Base-by-base conservation (phyloP, 2,329 filamentous ascomycete species). In the Dactylonectria estremocensis region DNA sequence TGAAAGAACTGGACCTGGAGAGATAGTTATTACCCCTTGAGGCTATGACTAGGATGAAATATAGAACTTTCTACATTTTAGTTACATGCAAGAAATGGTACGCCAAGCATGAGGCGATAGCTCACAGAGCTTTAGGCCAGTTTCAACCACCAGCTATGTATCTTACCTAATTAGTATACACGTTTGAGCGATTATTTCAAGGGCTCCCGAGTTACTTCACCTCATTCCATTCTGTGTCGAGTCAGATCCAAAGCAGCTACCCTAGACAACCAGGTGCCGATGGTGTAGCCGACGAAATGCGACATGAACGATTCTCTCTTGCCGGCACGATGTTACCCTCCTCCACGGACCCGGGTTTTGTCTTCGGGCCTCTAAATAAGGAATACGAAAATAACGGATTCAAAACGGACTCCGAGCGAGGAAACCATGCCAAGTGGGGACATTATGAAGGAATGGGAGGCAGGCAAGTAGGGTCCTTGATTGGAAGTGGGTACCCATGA, bases 1-100 rank as follows among this genome's bases (percentile, higher is more conserved):
- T 10, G 53, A 68, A 18, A 58, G 73, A 35, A 76, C 72, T 40
- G 69, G 57, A 13, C 54, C 50, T 14, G 62, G 40, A 0, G 58
- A 68, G 35, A 57, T 68, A 13, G 55, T 48, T 18, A 57, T 60
- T 31, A 33, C 43, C 16, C 40, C 50, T 5, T 49, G n/a, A n/a
- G n/a, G n/a, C n/a, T n/a, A n/a, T n/a, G n/a, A n/a, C n/a, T n/a
- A n/a, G n/a, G n/a, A n/a, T n/a, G n/a, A 43, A 11, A 28, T 50
- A 20, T 37, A 13, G 33, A 37, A 37, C 33, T 10, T 9, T 11
- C 33, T 2, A 13, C 8, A 2, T 11, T 37, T 9, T 37, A 37
- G 33, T 37, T 9, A 13, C 10, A 13, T 37, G 14, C 8, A 37
- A 37, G 10, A 37, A 37, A 11, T 10, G 2, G 14, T 37, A n/a